Evolutionary conservation across 305 asterid species (phyloP).

Genomic region (Fraxinus latifolia): DNA sequence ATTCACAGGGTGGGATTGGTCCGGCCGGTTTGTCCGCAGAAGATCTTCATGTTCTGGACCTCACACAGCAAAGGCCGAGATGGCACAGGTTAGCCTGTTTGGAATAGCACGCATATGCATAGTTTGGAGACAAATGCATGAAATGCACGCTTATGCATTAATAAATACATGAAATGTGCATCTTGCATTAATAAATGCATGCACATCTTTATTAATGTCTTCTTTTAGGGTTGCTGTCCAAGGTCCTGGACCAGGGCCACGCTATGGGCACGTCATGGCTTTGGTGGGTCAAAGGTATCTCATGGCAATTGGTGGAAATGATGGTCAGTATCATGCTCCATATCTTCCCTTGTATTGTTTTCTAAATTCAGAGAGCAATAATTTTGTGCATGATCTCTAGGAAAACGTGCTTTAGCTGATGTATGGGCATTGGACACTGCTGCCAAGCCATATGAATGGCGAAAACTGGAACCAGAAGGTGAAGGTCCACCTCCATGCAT

Average conservation of each 20-base stretch:
- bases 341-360: conserved; percentile 13
- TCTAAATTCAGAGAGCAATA: conserved; percentile 18
- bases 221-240: conserved; percentile 86
- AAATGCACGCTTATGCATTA: background rate
- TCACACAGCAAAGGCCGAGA: conserved; percentile 90
- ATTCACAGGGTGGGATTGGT: conserved; percentile 92
- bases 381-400: conserved; percentile 40
- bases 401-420: conserved; percentile 98
- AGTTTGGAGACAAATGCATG: background rate
- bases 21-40: conserved; percentile 98
- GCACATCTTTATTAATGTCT: background rate
- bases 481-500: conserved; percentile 99
- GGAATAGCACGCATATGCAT: background rate
- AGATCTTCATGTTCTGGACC: conserved; percentile 98
- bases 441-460: conserved; percentile 66
- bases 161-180: background rate
- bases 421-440: conserved; percentile 66
- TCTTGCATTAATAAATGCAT: background rate
- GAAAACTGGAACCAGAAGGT: conserved; percentile 64
- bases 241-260: conserved; percentile 99
- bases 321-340: conserved; percentile 54
- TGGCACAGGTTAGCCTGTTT: conserved; percentile 78
- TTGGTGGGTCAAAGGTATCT: conserved; percentile 98
- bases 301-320: conserved; percentile 99
- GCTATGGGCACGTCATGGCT: conserved; percentile 99